A percentile compares a stretch with the other conserved stretches of the same genome.
These are phyloP conservation scores for Incumbomyces delicatus DNA, from an alignment of 2,329 filamentous ascomycete species.

Conservation along the genomic window DNA sequence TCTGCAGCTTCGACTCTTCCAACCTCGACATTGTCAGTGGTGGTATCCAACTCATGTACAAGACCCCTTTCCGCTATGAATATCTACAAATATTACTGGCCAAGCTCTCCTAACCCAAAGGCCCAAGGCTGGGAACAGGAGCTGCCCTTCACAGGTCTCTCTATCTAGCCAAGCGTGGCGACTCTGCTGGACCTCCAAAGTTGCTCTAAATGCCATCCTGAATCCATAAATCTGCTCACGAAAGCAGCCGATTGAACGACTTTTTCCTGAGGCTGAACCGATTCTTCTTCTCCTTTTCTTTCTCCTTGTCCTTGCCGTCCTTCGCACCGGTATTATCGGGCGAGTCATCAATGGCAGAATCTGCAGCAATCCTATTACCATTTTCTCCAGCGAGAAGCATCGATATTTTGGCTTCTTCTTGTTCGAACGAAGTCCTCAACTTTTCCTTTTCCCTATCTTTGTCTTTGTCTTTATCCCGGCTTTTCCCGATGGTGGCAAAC, in stretches of 20 bases:
- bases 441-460: not conserved
- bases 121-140: no score
- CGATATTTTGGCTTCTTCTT: not conserved
- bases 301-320: constrained; percentile 28
- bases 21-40: no score
- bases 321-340: constrained; percentile 3
- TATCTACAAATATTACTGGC: no score
- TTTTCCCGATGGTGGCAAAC: constrained; percentile 15
- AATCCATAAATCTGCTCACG: constrained; percentile 7
- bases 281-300: constrained; percentile 31
- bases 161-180: no score
- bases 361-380: not conserved
- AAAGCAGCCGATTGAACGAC: constrained; percentile 28
- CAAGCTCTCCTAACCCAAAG: no score
- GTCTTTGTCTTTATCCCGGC: constrained; percentile 13
- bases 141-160: no score
- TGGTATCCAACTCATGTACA: no score
- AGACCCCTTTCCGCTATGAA: no score
- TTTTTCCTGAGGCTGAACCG: constrained; percentile 37
- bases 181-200: no score
- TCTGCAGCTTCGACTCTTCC: no score
- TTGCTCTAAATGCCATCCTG: not conserved
- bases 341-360: constrained; percentile 8
- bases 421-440: not conserved
- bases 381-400: not conserved